Evolutionary conservation across 2,329 filamentous ascomycete species (phyloP).

Genomic region (Geosmithia flava): DNA sequence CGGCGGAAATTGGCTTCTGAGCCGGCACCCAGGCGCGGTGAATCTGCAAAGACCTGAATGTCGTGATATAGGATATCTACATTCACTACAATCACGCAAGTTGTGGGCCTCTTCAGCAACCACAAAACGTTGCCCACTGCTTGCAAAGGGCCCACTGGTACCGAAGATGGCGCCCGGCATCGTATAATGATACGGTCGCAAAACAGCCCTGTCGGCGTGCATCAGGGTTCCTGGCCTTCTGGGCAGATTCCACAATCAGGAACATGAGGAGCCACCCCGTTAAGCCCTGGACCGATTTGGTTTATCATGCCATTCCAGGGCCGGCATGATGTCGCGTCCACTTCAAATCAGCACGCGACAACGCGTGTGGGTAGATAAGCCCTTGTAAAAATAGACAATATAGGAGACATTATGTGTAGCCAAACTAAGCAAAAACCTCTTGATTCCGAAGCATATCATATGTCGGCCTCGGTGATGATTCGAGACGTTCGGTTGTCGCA

Average conservation of each 20-base stretch:
- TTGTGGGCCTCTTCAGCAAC: not conserved
- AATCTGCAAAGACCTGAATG: slow-evolving; percentile 2
- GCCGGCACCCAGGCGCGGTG: slow-evolving; percentile 4
- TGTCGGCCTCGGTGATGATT: slow-evolving; percentile 13
- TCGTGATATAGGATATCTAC: not conserved
- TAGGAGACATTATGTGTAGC: not conserved
- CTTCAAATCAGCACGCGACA: too few species aligned
- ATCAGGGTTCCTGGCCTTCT: too few species aligned
- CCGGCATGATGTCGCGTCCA: too few species aligned
- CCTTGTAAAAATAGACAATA: not conserved
- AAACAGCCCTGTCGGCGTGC: too few species aligned
- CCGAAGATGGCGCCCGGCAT: not conserved
- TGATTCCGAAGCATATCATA: slow-evolving; percentile 13
- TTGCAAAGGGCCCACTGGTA: too few species aligned
- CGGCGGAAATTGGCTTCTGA: slow-evolving; percentile 49
- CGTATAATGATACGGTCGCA: not conserved
- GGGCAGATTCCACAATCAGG: too few species aligned
- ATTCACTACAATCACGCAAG: not conserved
- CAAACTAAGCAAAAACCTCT: slow-evolving; percentile 5
- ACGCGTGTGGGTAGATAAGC: not conserved
- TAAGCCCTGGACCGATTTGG: not conserved
- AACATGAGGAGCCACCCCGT: too few species aligned
- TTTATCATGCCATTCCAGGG: not conserved
- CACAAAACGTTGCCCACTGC: too few species aligned
- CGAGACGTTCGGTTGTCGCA: slow-evolving; percentile 2